Evolutionary conservation across 768 basidiomycete genomes (phyloP).

Genomic region (Leccinum boreale): DNA sequence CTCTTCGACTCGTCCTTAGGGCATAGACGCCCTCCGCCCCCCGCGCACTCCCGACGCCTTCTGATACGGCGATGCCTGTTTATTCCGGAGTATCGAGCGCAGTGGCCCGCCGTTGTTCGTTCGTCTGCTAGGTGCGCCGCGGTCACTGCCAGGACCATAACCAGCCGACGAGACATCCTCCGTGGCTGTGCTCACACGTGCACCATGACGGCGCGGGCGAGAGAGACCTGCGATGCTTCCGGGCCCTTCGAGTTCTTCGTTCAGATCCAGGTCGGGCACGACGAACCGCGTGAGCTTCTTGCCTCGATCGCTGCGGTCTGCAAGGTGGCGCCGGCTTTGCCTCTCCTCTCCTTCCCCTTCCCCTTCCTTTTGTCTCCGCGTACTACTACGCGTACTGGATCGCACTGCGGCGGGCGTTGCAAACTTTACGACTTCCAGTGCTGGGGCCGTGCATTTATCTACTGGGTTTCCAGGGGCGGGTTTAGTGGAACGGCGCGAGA

Average conservation of each 20-base stretch:
- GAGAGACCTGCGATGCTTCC: background rate
- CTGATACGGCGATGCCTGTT: slow-evolving; percentile 8
- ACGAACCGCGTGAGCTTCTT: slow-evolving; percentile 15
- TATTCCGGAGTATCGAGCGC: slow-evolving; percentile 17
- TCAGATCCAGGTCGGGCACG: slow-evolving; percentile 2
- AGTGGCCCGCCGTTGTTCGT: slow-evolving; percentile 2
- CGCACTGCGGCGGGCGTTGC: background rate
- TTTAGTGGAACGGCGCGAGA: background rate
- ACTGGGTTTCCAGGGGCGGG: background rate
- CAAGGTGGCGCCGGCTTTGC: background rate
- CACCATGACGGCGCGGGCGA: background rate
- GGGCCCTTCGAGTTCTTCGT: background rate
- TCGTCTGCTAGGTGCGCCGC: background rate
- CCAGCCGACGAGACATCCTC: background rate
- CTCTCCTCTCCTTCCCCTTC: background rate
- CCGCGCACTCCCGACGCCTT: background rate
- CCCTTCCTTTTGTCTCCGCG: background rate
- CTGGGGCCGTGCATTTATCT: background rate
- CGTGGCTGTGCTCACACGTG: background rate
- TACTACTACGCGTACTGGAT: background rate
- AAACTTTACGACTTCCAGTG: background rate
- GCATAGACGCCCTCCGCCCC: slow-evolving; percentile 5
- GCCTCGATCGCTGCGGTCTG: background rate
- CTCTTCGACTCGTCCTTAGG: background rate
- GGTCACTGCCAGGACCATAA: background rate